Base-by-base conservation (phyloP, 2,329 filamentous ascomycete genomes). In the Colletotrichum costaricense region DNA sequence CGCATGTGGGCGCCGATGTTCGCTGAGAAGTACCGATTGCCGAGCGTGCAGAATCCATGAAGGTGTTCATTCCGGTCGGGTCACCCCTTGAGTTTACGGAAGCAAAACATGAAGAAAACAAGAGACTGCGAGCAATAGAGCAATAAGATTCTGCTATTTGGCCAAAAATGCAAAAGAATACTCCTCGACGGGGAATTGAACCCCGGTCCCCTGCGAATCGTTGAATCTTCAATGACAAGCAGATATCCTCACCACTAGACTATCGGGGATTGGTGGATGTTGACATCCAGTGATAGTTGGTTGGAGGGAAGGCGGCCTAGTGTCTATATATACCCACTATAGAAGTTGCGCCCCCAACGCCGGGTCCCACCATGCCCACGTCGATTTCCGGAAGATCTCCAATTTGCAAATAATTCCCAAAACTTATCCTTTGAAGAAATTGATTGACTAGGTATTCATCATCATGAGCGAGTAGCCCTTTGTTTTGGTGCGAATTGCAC, bases 1-100 rank as follows among this genome's bases (percentile, higher is more conserved):
- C 67, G 74, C 11, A 76, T 75, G 74, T 76, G 75, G 73, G 63
- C 75, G 60, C 74, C 75, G 22, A 74, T 76, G 33, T 74, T 76
- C 62, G 67, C 60, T 12, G 64, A 56, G 14, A 68, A 56, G 35
- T 75, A 75, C 49, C 49, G 74, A 12, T 28, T 74, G 14, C 52
- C 16, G 2, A 38, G 33, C 2, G 35, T 74, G 4, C 33, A 73
- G 33, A 58, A 56, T 22, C 58, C 69, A 12, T 73, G 24, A 60
- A 5, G 16, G 7, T 12, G 8, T 19, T 7, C 8, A 11, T 1
- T 16, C 16, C 7, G 1, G 26, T 19, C 24, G 24, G 26, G 42
- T 3, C 42, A 46, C 19, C 16, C 19, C 16, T 19, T 9, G 42
- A n/a, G 19, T 19, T 19, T 4, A 6, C 3, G 16, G 6, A 55